Conservation (phyloP, 169 alveolate genomes). For the Cryptosporidium viatorum region DNA sequence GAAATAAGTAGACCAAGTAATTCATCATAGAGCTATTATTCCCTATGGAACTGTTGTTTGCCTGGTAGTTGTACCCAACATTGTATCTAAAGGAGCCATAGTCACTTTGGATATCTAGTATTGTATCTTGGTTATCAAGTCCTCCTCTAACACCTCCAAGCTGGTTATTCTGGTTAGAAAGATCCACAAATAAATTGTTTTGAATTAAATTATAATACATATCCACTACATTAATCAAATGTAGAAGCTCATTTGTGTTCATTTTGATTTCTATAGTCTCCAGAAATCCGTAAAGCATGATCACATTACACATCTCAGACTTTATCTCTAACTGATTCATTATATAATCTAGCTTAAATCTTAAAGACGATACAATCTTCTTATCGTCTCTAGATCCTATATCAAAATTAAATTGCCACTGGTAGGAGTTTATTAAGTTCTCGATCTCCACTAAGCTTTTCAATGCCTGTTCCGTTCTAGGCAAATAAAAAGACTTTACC, state of each 20-base stretch:
- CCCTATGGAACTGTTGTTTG: not conserved
- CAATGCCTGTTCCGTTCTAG: not conserved
- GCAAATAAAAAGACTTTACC: slow-evolving; percentile 7
- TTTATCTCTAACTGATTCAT: not conserved
- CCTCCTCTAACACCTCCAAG: not conserved
- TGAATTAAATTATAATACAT: slow-evolving; percentile 26
- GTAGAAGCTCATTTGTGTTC: slow-evolving; percentile 36
- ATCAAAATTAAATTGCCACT: slow-evolving; percentile 37
- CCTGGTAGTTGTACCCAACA: slow-evolving; percentile 11
- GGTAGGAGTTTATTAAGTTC: slow-evolving; percentile 27
- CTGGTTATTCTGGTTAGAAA: not conserved
- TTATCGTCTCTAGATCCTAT: not conserved
- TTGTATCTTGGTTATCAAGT: slow-evolving; percentile 14
- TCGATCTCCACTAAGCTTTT: not conserved
- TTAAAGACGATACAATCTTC: slow-evolving; percentile 39
- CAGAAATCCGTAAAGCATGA: slow-evolving; percentile 27
- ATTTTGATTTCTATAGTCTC: slow-evolving; percentile 35
- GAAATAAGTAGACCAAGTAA: slow-evolving; percentile 28
- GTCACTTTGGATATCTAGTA: slow-evolving; percentile 19
- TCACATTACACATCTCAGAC: not conserved
- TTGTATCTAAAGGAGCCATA: slow-evolving; percentile 32
- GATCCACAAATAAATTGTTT: slow-evolving; percentile 24
- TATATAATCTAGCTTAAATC: slow-evolving; percentile 31
- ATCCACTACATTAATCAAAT: slow-evolving; percentile 33
- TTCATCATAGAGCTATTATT: not conserved